phyloP scores from a whole-genome alignment of 331 rosid genomes.

The Erythrophleum ivorense region DNA sequence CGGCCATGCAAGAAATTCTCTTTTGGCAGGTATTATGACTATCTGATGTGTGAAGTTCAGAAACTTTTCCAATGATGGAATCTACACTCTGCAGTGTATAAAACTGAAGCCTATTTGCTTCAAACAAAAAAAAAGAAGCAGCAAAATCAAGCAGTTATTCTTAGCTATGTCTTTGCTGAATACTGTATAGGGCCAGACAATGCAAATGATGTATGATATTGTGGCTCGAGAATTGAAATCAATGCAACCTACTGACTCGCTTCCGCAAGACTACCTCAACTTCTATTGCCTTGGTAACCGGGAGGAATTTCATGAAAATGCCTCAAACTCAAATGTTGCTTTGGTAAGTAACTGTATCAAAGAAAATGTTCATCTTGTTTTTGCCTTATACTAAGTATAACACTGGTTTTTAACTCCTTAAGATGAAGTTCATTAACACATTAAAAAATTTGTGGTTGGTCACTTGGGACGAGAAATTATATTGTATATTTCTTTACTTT shows the following conservation, averaged over 20 bases:
- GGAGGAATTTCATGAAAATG: constrained; percentile 52
- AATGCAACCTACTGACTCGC: constrained; percentile 43
- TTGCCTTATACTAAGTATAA: neutral
- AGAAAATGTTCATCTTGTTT: constrained; percentile 15
- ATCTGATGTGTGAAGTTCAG: constrained; percentile 26
- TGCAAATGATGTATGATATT: constrained; percentile 76
- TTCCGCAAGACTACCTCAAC: constrained; percentile 83
- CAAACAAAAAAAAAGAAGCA: neutral
- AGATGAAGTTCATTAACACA: neutral
- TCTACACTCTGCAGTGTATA: neutral
- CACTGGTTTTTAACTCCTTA: constrained; percentile 24
- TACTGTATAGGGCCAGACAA: constrained; percentile 73
- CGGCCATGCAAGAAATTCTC: constrained; percentile 90
- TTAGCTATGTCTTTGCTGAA: constrained; percentile 33
- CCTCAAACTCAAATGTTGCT: constrained; percentile 41
- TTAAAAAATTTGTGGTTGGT: neutral
- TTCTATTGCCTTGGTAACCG: constrained; percentile 96
- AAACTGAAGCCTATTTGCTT: constrained; percentile 20
- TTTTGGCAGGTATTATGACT: constrained; percentile 83
- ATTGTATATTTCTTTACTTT: neutral
- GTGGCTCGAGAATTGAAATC: constrained; percentile 69
- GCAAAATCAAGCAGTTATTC: neutral
- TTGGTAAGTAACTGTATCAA: constrained; percentile 52
- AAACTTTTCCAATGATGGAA: constrained; percentile 14
- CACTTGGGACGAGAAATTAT: neutral